A percentile compares a stretch with the other conserved stretches of the same genome.
Evolutionary conservation across 108 stramenopile genomes (phyloP).

Genomic region (Cyclostephanos tholiformis): DNA sequence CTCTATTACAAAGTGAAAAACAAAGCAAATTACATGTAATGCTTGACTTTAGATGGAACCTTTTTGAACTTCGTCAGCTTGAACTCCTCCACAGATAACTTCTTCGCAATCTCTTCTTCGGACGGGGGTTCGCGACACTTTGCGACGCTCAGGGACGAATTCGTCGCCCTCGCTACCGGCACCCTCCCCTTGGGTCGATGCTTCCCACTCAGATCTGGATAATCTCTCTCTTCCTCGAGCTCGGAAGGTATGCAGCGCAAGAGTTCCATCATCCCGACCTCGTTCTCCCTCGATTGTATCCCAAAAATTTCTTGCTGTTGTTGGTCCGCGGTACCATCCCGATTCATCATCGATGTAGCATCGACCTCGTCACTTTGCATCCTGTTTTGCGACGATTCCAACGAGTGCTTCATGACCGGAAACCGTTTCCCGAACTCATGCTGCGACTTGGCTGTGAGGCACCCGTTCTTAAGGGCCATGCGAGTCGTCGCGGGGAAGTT

Average conservation of each 20-base stretch:
- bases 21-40: slow-evolving; percentile 14
- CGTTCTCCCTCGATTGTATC: slow-evolving; percentile 34
- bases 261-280: slow-evolving; percentile 40
- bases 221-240: slow-evolving; percentile 45
- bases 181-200: slow-evolving; percentile 44
- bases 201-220: slow-evolving; percentile 48
- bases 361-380: neutral
- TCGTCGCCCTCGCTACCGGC: slow-evolving; percentile 52
- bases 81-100: slow-evolving; percentile 38
- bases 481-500: slow-evolving; percentile 59
- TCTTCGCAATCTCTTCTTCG: slow-evolving; percentile 14
- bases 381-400: neutral
- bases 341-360: neutral
- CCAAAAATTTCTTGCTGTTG: slow-evolving; percentile 28
- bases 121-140: slow-evolving; percentile 20
- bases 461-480: slow-evolving; percentile 51
- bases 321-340: neutral
- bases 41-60: slow-evolving; percentile 36
- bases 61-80: slow-evolving; percentile 59
- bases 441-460: slow-evolving; percentile 51
- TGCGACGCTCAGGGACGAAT: slow-evolving; percentile 27
- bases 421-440: slow-evolving; percentile 43
- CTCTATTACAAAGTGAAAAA: neutral
- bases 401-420: slow-evolving; percentile 52
- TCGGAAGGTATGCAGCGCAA: slow-evolving; percentile 37